These are phyloP conservation scores for Suillus fuscotomentosus DNA, from an alignment of 768 basidiomycete species.

Conservation along the genomic window DNA sequence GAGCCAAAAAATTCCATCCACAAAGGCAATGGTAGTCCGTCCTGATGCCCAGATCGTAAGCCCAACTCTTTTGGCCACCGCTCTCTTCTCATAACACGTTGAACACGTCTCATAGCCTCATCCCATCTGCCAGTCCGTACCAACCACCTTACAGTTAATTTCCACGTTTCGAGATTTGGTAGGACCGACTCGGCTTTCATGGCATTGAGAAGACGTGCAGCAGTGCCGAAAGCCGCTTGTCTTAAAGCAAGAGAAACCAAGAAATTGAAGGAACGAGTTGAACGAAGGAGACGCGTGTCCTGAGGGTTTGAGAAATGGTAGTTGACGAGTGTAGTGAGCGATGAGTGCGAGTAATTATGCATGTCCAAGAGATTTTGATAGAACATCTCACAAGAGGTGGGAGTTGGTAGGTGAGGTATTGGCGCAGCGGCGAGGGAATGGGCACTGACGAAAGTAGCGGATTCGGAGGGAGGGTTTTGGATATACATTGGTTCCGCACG, in stretches of 20 bases:
- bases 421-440: conserved; percentile 3
- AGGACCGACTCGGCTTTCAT: conserved; percentile 46
- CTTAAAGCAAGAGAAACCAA: conserved; percentile 50
- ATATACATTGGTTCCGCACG: conserved; percentile 8
- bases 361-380: conserved; percentile 31
- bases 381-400: conserved; percentile 32
- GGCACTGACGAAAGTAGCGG: conserved; percentile 6
- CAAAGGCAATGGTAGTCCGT: conserved; percentile 41
- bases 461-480: conserved; percentile 9
- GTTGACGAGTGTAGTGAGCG: conserved; percentile 14
- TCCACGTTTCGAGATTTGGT: conserved; percentile 53
- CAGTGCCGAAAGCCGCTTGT: conserved; percentile 46
- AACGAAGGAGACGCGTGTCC: conserved; percentile 22
- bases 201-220: conserved; percentile 40
- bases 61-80: conserved; percentile 12
- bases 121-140: conserved; percentile 57
- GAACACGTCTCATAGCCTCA: conserved; percentile 50
- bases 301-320: conserved; percentile 28
- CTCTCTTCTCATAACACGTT: conserved; percentile 15
- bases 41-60: conserved; percentile 1
- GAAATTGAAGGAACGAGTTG: conserved; percentile 43
- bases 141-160: conserved; percentile 55
- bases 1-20: conserved; percentile 64
- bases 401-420: conserved; percentile 22
- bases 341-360: conserved; percentile 16